phyloP scores from a whole-genome alignment of 106 monocot genomes.

The Platanthera zijinensis region DNA sequence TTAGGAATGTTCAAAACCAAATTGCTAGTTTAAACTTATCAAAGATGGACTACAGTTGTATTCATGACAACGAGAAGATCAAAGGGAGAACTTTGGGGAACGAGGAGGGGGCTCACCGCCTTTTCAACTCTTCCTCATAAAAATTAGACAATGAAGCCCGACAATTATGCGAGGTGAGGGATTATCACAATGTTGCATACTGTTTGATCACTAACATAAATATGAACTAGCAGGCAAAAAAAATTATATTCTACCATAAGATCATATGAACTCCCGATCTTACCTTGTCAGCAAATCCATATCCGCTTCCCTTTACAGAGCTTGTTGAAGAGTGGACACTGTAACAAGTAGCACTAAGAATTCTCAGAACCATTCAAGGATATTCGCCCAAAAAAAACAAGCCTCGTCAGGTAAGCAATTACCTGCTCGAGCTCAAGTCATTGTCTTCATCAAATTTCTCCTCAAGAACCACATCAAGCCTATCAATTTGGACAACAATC shows the following conservation, averaged over 20 bases:
- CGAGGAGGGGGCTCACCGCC: too few relatives aligned
- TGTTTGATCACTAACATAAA: too few relatives aligned
- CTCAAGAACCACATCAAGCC: conserved; percentile 83
- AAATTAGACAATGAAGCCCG: too few relatives aligned
- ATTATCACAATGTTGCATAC: too few relatives aligned
- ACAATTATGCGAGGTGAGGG: too few relatives aligned
- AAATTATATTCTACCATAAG: too few relatives aligned
- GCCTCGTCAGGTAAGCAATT: background rate
- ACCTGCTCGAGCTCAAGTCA: conserved; percentile 45
- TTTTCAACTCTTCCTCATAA: too few relatives aligned
- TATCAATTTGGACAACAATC: conserved; percentile 76
- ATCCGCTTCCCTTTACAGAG: conserved; percentile 64
- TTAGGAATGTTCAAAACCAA: background rate
- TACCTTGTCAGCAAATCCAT: conserved; percentile 99
- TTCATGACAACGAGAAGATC: too few relatives aligned
- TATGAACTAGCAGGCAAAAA: too few relatives aligned
- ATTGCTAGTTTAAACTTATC: background rate
- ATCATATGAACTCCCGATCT: conserved; percentile 1
- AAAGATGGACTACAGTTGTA: background rate
- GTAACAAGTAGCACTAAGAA: conserved; percentile 11
- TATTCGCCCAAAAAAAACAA: background rate
- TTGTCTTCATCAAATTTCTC: conserved; percentile 67
- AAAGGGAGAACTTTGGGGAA: too few relatives aligned
- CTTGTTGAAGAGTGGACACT: conserved; percentile 43
- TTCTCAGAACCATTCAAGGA: conserved; percentile 1